A percentile compares a stretch with the other conserved stretches of the same genome.
Conservation (phyloP, 2,329 filamentous ascomycete species). For the Aspergillus arachidicola region DNA sequence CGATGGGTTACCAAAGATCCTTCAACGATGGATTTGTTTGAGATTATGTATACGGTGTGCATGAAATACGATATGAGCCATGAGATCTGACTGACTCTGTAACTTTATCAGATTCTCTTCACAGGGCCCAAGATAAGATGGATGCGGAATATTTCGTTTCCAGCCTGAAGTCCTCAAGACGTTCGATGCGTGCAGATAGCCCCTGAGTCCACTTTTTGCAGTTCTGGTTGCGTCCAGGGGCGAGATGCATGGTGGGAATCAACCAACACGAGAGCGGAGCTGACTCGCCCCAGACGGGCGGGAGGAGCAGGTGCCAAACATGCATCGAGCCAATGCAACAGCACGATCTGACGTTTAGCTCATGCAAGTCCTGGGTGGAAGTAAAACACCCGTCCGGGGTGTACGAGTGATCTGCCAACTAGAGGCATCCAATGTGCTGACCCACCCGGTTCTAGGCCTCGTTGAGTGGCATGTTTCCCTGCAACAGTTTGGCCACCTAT, state of each 20-base stretch:
- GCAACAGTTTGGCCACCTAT: not conserved
- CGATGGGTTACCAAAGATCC: not conserved
- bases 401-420: not conserved
- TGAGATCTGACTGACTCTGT: not conserved
- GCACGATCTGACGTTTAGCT: not conserved
- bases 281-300: not conserved
- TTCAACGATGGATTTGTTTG: not conserved
- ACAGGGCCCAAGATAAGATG: not conserved
- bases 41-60: too few species aligned
- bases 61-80: not conserved
- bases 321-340: not conserved
- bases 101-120: not conserved
- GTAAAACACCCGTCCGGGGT: not conserved
- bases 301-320: not conserved
- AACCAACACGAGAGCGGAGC: not conserved
- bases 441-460: not conserved
- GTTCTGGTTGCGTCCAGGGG: not conserved
- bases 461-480: not conserved
- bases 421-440: not conserved
- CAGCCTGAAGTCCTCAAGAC: not conserved
- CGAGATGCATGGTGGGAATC: not conserved
- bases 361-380: not conserved
- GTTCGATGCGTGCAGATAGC: not conserved
- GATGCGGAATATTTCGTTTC: too few species aligned
- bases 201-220: not conserved